Evolutionary conservation across 2,329 filamentous ascomycete species (phyloP).

Genomic region (Fusarium sp.): DNA sequence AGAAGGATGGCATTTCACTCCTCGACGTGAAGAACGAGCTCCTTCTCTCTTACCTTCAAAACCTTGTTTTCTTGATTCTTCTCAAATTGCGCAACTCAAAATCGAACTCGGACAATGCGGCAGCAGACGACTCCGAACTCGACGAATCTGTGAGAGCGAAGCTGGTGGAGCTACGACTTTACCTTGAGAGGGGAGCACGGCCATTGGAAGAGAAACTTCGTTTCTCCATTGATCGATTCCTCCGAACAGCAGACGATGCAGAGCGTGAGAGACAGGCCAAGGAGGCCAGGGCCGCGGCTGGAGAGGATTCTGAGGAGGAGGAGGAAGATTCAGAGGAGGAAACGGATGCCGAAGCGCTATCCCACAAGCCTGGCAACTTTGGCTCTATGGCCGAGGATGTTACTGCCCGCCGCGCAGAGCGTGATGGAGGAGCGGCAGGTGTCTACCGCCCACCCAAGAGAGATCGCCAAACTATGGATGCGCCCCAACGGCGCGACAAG

Average conservation of each 20-base stretch:
- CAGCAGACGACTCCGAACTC: constrained; percentile 61
- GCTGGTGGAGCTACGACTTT: constrained; percentile 90
- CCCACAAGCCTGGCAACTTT: constrained; percentile 47
- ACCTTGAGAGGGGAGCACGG: constrained; percentile 90
- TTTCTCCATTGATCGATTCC: constrained; percentile 95
- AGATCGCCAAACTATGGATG: constrained; percentile 86
- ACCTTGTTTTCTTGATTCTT: constrained; percentile 88
- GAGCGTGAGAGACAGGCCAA: constrained; percentile 61
- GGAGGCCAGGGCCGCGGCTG: constrained; percentile 47
- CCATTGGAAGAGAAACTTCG: constrained; percentile 91
- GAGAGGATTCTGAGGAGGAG: constrained; percentile 48
- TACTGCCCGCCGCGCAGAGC: constrained; percentile 45
- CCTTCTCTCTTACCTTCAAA: constrained; percentile 95
- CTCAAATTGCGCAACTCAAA: constrained; percentile 77
- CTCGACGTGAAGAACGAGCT: constrained; percentile 97
- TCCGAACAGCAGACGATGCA: constrained; percentile 85
- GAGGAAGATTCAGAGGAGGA: constrained; percentile 56
- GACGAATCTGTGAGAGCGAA: constrained; percentile 81
- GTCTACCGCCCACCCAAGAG: constrained; percentile 92
- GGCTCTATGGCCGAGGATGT: constrained; percentile 53
- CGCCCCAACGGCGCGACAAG: constrained; percentile 71
- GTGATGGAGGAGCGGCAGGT: constrained; percentile 66
- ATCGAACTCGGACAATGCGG: constrained; percentile 38
- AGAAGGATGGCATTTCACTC: constrained; percentile 89
- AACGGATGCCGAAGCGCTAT: constrained; percentile 50